These are phyloP conservation scores for Casuarina glauca DNA, from an alignment of 306 rosid genomes.

Conservation along the genomic window DNA sequence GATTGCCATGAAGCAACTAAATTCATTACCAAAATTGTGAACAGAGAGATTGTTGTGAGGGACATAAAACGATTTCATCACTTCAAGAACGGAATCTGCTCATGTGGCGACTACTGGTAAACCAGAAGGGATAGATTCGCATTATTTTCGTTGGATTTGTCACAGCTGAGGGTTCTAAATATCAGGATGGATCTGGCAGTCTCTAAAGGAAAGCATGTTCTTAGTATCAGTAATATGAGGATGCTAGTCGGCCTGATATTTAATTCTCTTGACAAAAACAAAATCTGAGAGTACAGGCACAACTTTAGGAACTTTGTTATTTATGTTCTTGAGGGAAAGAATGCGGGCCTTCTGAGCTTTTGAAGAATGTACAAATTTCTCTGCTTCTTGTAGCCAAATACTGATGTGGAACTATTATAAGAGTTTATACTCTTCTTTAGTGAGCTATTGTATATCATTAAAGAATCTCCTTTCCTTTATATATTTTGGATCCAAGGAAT, in stretches of 20 bases:
- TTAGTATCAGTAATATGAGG: neutral
- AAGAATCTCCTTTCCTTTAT: too few species aligned
- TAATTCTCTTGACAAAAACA: neutral
- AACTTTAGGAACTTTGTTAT: neutral
- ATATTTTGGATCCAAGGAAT: too few species aligned
- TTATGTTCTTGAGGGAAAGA: neutral
- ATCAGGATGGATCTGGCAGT: neutral
- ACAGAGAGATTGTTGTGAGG: slow-evolving; percentile 13
- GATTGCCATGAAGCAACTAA: slow-evolving; percentile 11
- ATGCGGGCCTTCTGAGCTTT: neutral
- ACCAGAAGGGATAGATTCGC: neutral
- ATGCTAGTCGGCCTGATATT: neutral
- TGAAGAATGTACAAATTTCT: neutral
- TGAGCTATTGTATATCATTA: too few species aligned
- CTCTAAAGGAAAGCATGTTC: neutral
- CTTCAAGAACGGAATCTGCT: slow-evolving; percentile 6
- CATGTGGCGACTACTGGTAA: slow-evolving; percentile 2
- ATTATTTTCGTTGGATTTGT: neutral
- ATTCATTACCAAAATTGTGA: slow-evolving; percentile 5
- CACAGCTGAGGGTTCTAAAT: neutral
- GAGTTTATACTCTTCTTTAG: too few species aligned
- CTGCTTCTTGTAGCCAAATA: neutral
- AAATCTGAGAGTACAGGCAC: neutral
- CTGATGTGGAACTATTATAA: neutral
- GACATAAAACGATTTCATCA: slow-evolving; percentile 4